Evolutionary conservation across 2,329 filamentous ascomycete species (phyloP), one percentile per base, ranked within the genome.

Genomic region (Plenodomus tracheiphilus): DNA sequence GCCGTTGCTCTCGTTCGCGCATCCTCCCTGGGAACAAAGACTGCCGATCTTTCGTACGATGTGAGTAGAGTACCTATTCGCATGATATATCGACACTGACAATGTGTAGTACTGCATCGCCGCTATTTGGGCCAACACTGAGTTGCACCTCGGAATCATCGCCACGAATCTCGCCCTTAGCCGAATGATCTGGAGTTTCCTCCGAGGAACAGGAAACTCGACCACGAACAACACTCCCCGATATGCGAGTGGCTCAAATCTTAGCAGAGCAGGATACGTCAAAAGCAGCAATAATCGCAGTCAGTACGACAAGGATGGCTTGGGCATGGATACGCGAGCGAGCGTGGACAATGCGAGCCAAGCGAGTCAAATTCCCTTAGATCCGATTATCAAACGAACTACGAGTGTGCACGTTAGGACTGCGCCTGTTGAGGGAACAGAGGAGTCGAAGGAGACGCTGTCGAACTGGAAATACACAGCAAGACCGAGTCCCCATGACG

Each of bases 121-220:
- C 9, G 63, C 60, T 18, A 61, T 61, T 21, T 66, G 63, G 63
- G 53, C 60, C 30, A 64, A 56, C 39, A 59, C 60, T 10, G 62
- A 66, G 44, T 37, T 60, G n/a, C 57, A 62, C 46, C 54, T 66
- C 17, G 62, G 62, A 13, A 64, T 66, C 25, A 62, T 64, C 25
- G 62, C 63, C n/a, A 56, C 60, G 15, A 66, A 66, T 36, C 52
- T 66, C 17, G 54, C 59, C 13, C 52, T 56, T 4, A 53, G 41
- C 21, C 41, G 51, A n/a, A 51, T 51, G 47, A 51, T 51, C 18
- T 54, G 47, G 47, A 38, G 16, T 36, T 54, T 43, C 39, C 45
- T 51, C 22, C 15, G 40, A 21, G 47, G 47, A 11, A 20, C n/a
- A n/a, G 16, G 28, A 15, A 47, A 40, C 10, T 28, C 19, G 4